Evolutionary conservation across 2,329 filamentous ascomycete species (phyloP).

Genomic region (Gnomoniopsis smithogilvyi): DNA sequence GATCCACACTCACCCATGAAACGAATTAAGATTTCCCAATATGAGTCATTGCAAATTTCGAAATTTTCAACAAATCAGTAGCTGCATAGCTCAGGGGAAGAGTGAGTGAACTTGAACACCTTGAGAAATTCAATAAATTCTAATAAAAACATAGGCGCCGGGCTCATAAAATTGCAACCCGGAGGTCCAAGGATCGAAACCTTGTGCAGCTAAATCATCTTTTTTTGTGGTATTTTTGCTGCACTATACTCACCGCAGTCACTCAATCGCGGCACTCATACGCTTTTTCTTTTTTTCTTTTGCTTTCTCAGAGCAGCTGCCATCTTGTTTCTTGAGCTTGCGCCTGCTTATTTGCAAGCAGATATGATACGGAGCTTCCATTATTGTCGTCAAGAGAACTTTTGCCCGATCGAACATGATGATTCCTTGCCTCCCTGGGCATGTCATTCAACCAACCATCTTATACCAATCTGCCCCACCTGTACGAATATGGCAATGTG

Average conservation of each 20-base stretch:
- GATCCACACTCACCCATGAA: not conserved
- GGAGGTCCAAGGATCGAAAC: conserved; percentile 20
- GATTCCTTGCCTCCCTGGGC: not conserved
- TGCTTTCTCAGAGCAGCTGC: too few species aligned
- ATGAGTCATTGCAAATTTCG: not conserved
- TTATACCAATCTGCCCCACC: conserved; percentile 2
- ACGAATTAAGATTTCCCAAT: not conserved
- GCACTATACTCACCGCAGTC: too few species aligned
- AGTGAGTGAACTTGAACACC: conserved; percentile 5
- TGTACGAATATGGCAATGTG: not conserved
- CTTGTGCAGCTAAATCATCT: conserved; percentile 14
- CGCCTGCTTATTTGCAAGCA: not conserved
- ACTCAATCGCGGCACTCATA: too few species aligned
- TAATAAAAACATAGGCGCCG: conserved; percentile 11
- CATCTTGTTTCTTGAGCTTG: too few species aligned
- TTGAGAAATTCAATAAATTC: not conserved
- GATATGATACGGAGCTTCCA: not conserved
- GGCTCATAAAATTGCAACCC: conserved; percentile 16
- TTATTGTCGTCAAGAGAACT: not conserved
- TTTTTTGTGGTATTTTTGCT: conserved; percentile 1
- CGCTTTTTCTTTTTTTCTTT: too few species aligned
- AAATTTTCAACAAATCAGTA: not conserved
- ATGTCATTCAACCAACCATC: not conserved
- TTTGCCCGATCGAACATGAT: not conserved
- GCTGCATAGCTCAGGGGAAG: conserved; percentile 19